Conservation (phyloP, 768 basidiomycete genomes). For the Naganishia vishniacii region DNA sequence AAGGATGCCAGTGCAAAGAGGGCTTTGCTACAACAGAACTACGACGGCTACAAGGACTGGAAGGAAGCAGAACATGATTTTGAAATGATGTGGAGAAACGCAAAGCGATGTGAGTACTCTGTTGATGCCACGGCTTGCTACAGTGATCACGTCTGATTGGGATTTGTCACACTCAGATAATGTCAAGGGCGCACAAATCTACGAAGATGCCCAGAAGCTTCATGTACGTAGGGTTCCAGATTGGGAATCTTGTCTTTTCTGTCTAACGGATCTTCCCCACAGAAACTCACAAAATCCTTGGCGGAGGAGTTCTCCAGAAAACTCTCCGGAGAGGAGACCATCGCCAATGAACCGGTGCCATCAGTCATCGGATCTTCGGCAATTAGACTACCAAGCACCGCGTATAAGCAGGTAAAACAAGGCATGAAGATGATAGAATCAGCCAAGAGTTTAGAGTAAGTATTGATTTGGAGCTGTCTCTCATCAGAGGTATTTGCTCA, state of each 20-base stretch:
- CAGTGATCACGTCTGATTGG: too few relatives aligned
- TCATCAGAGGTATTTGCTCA: not conserved
- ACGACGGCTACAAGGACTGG: slow-evolving; percentile 36
- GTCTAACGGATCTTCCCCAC: not conserved
- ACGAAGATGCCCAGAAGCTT: slow-evolving; percentile 43
- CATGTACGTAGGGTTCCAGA: slow-evolving; percentile 54
- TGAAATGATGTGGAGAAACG: slow-evolving; percentile 45
- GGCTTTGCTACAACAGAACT: slow-evolving; percentile 6
- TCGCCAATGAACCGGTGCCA: not conserved
- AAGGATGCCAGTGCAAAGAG: slow-evolving; percentile 1
- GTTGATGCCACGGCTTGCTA: too few relatives aligned
- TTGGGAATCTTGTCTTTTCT: not conserved
- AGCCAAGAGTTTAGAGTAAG: slow-evolving; percentile 40
- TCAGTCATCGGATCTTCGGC: slow-evolving; percentile 30
- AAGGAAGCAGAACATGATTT: slow-evolving; percentile 40
- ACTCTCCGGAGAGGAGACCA: slow-evolving; percentile 2
- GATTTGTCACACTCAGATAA: too few relatives aligned
- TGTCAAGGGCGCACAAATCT: slow-evolving; percentile 40
- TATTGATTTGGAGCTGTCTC: not conserved
- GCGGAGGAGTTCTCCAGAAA: slow-evolving; percentile 3
- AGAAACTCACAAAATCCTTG: slow-evolving; percentile 23
- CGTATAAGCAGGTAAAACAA: slow-evolving; percentile 42
- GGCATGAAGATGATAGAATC: slow-evolving; percentile 36
- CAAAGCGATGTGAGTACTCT: slow-evolving; percentile 45
- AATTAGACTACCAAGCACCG: not conserved